Percentiles rank a stretch among this genome's conserved stretches.
phyloP scores from a whole-genome alignment of 1,284 basidiomycete genomes.

The Heliocybe sulcata region DNA sequence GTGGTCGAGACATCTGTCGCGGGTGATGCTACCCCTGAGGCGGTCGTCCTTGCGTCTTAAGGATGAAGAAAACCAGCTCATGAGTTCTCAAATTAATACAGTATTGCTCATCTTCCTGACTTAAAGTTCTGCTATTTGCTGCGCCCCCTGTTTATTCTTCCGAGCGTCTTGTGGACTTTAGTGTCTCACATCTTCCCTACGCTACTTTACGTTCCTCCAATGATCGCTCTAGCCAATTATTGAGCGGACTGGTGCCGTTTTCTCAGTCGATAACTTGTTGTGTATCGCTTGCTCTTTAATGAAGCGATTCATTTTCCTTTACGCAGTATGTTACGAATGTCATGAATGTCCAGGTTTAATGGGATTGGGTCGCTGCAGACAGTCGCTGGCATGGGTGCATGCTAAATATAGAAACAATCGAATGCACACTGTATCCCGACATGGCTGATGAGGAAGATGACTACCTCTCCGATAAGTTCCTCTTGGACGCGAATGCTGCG shows the following conservation, averaged over 20 bases:
- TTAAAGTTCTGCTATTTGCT: slow-evolving; percentile 7
- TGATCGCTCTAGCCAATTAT: slow-evolving; percentile 12
- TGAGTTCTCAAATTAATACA: slow-evolving; percentile 6
- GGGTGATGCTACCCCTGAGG: slow-evolving; percentile 21
- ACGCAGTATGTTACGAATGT: not conserved
- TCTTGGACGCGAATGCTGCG: slow-evolving; percentile 33
- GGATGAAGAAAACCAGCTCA: slow-evolving; percentile 9
- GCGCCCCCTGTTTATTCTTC: slow-evolving; percentile 4
- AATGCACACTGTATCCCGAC: slow-evolving; percentile 2
- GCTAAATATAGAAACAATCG: slow-evolving; percentile 10
- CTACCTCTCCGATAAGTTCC: slow-evolving; percentile 81
- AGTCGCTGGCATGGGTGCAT: not conserved
- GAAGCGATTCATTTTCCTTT: slow-evolving; percentile 6
- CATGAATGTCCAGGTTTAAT: not conserved
- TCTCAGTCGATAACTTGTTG: slow-evolving; percentile 25
- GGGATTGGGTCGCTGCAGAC: not conserved
- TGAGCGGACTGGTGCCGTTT: slow-evolving; percentile 43
- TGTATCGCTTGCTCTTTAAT: slow-evolving; percentile 3
- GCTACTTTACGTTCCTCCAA: slow-evolving; percentile 10
- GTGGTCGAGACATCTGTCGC: slow-evolving; percentile 21
- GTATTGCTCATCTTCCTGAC: slow-evolving; percentile 11
- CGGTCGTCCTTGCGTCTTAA: slow-evolving; percentile 22
- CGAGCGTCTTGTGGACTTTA: slow-evolving; percentile 9
- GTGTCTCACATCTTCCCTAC: slow-evolving; percentile 12
- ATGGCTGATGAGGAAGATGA: slow-evolving; percentile 72